Base-by-base conservation (phyloP, 2,329 filamentous ascomycete species). In the Diaporthe batatas region DNA sequence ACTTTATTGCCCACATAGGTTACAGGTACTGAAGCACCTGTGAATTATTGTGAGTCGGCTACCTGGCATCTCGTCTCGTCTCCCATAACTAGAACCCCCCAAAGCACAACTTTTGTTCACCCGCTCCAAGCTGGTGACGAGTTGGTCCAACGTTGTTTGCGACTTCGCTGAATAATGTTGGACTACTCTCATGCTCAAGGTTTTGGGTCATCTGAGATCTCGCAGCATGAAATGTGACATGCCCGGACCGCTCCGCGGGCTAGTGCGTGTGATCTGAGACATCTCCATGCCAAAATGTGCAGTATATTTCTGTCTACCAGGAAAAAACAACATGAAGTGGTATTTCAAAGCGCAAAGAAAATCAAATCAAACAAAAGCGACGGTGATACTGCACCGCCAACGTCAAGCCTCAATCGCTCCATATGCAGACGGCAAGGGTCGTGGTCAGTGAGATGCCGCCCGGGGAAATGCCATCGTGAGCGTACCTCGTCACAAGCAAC, bases 391-490 rank as follows among this genome's bases (percentile, higher is more conserved):
- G 62, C 32, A 67, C 47, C 62, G 32, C 44, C n/a, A 51, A 53
- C 12, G 7, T 67, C 62, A 39, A 67, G 39, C 53, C 47, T 29
- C 62, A 67, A 53, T 67, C 62, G 62, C 62, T 67, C 62, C 62
- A 7, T 67, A 67, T 67, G 62, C 62, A 67, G 16, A 53, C n/a
- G 62, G 47, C 62, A 67, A 67, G 62, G 44, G 53, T 67, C 62
- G 53, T 39, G 62, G 32, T 29, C 29, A 53, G 62, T 53, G 39
- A 16, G 39, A 67, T 16, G n/a, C 47, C 44, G 47, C 62, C 44
- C n/a, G n/a, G 34, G 62, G 47, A 39, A 67, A 39, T 67, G 62
- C 32, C 62, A 67, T 53, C 62, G 47, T 67, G 47, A 51, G 62
- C 62, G 25, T 53, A 25, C 62, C 62, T 53, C 36, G 29, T 53